Evolutionary conservation across 306 rosid species (phyloP).

Genomic region (Lathyrus sativus): DNA sequence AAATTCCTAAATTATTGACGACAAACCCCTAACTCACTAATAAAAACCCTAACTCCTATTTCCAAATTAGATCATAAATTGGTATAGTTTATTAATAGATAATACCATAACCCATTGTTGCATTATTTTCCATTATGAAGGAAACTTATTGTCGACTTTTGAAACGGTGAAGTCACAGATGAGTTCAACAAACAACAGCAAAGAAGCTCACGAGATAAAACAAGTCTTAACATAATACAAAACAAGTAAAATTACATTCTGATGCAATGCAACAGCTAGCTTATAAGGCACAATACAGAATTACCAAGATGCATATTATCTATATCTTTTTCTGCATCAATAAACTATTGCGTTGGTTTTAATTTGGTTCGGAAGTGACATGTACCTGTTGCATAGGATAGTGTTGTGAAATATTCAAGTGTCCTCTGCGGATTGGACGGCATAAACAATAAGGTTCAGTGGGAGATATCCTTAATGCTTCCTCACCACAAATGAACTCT

Average conservation of each 20-base stretch:
- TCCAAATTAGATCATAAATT: background rate
- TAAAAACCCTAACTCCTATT: background rate
- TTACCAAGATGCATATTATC: constrained; percentile 2
- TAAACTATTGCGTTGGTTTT: background rate
- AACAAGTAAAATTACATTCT: background rate
- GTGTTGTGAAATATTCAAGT: constrained; percentile 79
- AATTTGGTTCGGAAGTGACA: constrained; percentile 32
- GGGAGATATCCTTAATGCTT: constrained; percentile 77
- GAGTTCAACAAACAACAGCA: background rate
- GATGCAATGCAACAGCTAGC: constrained; percentile 9
- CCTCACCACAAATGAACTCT: constrained; percentile 81
- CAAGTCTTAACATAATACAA: background rate
- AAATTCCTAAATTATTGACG: background rate
- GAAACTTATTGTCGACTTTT: background rate
- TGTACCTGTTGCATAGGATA: constrained; percentile 96
- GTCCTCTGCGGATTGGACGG: constrained; percentile 96
- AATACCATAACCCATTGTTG: background rate
- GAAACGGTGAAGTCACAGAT: background rate
- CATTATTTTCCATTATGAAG: background rate
- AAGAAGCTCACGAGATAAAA: background rate
- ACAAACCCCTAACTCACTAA: background rate
- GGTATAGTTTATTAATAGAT: background rate
- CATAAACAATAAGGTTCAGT: constrained; percentile 71
- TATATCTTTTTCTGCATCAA: constrained; percentile 1
- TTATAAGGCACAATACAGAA: constrained; percentile 1